Evolutionary conservation across 2,329 filamentous ascomycete genomes (phyloP), one percentile per base, ranked within the genome.

Genomic region (Penicillium glabrum): DNA sequence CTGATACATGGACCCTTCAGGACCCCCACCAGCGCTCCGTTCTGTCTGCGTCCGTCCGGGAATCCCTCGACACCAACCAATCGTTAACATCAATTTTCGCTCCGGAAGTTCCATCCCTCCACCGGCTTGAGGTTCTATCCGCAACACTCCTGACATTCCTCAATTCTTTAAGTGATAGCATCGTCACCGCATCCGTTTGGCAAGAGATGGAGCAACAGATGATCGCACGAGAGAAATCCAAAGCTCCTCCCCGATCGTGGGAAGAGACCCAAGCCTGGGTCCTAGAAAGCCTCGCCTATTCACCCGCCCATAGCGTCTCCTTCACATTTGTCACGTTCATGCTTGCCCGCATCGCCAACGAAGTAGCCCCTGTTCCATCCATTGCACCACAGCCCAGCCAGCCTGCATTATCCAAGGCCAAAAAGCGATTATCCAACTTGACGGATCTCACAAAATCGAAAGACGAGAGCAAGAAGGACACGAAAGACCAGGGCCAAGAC

Each of bases 291-390:
- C 81, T 97, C 2, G 83, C 88, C 0, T 79, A 83, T 2, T 82
- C 85, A 0, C 89, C 91, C 0, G 88, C 88, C 49, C 89, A 96
- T 75, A 95, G 91, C 69, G 93, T 96, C 54, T 89, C 89, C 0
- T 96, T 97, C 68, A 89, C 96, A 2, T 92, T 97, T 62, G 78
- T 97, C 16, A 91, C 89, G 0, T 87, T 90, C 9, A 93, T 92
- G 75, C 80, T 97, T 11, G 80, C 81, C 23, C 80, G 82, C 11
- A 80, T 89, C 37, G 75, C 81, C 27, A 77, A 78, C 33, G 85
- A 88, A 65, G 73, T 87, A 7, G 76, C 75, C 2, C 78, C 80
- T 0, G 68, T 78, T 0, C 68, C 54, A 27, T 67, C 69, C 7
- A 58, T 63, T 2, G 51, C 64, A 8, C 27, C 56, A 31, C 49